Base-by-base conservation (phyloP, 768 basidiomycete species). In the Phylloporus sp. region DNA sequence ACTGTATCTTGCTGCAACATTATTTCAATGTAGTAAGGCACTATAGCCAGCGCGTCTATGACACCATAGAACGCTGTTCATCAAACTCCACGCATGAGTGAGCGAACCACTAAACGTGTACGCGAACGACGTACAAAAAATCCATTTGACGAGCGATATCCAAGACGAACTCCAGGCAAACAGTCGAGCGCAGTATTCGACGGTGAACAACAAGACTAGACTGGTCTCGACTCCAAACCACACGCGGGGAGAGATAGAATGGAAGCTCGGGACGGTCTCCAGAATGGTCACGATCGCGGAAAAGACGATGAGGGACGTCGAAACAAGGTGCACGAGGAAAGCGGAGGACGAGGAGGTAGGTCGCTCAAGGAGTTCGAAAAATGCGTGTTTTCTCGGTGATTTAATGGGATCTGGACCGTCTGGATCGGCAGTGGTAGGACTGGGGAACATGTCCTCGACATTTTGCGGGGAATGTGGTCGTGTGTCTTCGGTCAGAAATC, bases 201-300 rank as follows among this genome's bases (percentile, higher is more conserved):
- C 73, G 0, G 92, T 93, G 64, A 94, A 95, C 3, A 93, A 63
- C 38, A 83, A 80, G 21, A 94, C 91, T 9, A 94, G 66, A 42
- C 77, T 82, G 15, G 90, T 91, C 69, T 94, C 92, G 18, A 91
- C 61, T 1, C 92, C 92, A 51, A 95, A 95, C 81, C 92, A 90
- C 7, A 85, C 71, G 29, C 81, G 71, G 13, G 77, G 79, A 3
- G 81, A 77, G 3, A 83, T 79, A 9, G 77, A 75, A 60, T 86
- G 86, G 53, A 90, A 82, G 2, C 79, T 75, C 0, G 86, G 88
- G 1, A 90, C 81, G 0, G 89, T 90, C 64, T 90, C 88, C 21
- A 90, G 68, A 5, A 89, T 73, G 0, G 88, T 90, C 22, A 90
- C 79, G 31, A 86, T 52, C 1, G 88, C 88, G 1, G 84, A 86